Evolutionary conservation across 2,329 filamentous ascomycete genomes (phyloP).

Genomic region (Hypoxylon sp.): DNA sequence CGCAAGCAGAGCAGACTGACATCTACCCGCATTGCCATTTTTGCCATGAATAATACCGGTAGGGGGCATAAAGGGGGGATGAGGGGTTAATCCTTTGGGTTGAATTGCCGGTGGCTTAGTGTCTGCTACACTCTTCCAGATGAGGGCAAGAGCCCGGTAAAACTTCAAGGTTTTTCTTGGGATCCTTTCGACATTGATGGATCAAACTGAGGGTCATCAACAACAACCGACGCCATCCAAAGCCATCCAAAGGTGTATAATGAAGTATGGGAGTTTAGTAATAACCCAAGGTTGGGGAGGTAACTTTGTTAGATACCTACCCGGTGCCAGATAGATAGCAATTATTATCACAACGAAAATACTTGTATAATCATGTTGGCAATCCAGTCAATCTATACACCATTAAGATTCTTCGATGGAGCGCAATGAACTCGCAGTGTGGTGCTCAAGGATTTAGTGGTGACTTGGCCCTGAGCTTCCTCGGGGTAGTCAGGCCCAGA

Average conservation of each 20-base stretch:
- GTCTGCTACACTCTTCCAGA: conserved; percentile 34
- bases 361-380: background rate
- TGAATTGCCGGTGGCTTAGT: conserved; percentile 41
- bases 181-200: conserved; percentile 14
- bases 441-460: background rate
- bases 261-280: background rate
- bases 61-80: conserved; percentile 25
- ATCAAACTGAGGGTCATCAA: background rate
- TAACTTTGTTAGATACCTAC: too few relatives aligned
- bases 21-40: conserved; percentile 30
- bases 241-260: background rate
- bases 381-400: background rate
- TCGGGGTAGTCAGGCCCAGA: conserved; percentile 18
- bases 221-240: background rate
- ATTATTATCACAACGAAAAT: background rate
- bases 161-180: conserved; percentile 15
- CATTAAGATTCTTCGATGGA: background rate
- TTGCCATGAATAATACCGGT: conserved; percentile 41
- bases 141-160: conserved; percentile 38
- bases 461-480: conserved; percentile 4
- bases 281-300: too few relatives aligned
- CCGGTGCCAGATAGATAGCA: too few relatives aligned
- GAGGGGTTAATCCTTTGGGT: conserved; percentile 39
- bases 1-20: conserved; percentile 10
- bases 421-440: background rate